Percentiles rank a stretch among this genome's conserved stretches.
Conservation (phyloP, 75 land plant species). For the Pinus tabuliformis region DNA sequence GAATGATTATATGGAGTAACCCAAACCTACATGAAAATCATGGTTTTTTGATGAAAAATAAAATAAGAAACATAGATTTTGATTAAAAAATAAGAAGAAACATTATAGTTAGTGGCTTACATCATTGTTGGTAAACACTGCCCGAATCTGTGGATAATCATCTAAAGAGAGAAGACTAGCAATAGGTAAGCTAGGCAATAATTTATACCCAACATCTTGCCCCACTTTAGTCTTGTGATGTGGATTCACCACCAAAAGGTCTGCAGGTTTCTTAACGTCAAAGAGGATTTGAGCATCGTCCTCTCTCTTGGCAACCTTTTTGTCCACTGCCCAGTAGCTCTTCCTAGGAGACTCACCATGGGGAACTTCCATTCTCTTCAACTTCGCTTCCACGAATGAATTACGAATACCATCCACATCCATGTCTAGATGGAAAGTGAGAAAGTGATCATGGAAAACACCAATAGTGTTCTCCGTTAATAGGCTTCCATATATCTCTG, state of each 20-base stretch:
- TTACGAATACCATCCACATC: slow-evolving; percentile 66
- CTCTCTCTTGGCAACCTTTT: slow-evolving; percentile 47
- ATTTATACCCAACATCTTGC: slow-evolving; percentile 56
- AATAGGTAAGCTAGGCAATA: slow-evolving; percentile 31
- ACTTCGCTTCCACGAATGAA: slow-evolving; percentile 48
- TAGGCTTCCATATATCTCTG: slow-evolving; percentile 20
- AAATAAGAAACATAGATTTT: background rate
- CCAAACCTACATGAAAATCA: slow-evolving; percentile 34
- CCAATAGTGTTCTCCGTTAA: slow-evolving; percentile 58
- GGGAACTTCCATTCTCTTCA: slow-evolving; percentile 22
- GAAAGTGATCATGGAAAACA: slow-evolving; percentile 58
- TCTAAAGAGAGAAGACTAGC: slow-evolving; percentile 39
- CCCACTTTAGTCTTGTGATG: slow-evolving; percentile 53
- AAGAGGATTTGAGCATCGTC: slow-evolving; percentile 41
- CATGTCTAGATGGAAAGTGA: slow-evolving; percentile 62
- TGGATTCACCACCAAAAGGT: slow-evolving; percentile 47
- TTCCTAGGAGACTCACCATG: slow-evolving; percentile 29
- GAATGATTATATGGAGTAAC: slow-evolving; percentile 39
- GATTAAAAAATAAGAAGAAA: background rate
- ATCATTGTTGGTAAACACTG: slow-evolving; percentile 45
- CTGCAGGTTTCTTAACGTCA: slow-evolving; percentile 39
- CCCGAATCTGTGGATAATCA: slow-evolving; percentile 59
- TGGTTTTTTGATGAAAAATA: background rate
- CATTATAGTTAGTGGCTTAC: background rate
- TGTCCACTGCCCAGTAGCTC: slow-evolving; percentile 61